Conservation (phyloP, 192 early-diverging fungal species). For the Coemansia sp. region DNA sequence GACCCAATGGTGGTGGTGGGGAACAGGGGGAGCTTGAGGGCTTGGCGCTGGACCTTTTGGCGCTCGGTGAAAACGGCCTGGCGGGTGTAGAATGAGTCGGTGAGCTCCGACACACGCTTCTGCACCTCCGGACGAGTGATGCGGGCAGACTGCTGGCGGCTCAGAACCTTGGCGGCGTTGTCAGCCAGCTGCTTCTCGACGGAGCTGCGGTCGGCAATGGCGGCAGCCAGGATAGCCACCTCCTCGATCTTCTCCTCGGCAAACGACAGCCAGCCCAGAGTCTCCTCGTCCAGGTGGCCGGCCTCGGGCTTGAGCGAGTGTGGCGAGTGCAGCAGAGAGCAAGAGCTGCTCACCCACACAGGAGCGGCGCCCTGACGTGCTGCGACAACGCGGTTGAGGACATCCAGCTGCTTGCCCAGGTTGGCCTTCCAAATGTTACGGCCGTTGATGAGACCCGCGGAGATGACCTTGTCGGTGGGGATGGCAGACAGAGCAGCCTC, state of each 20-base stretch:
- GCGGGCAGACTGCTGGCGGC: slow-evolving; percentile 70
- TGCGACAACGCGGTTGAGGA: slow-evolving; percentile 62
- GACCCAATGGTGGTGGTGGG: slow-evolving; percentile 98
- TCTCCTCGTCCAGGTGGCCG: slow-evolving; percentile 70
- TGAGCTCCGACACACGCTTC: slow-evolving; percentile 62
- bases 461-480: slow-evolving; percentile 65
- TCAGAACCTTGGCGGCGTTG: slow-evolving; percentile 68
- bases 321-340: slow-evolving; percentile 90
- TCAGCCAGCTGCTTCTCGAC: slow-evolving; percentile 66
- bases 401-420: slow-evolving; percentile 64
- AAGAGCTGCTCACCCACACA: slow-evolving; percentile 79
- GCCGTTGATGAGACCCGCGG: slow-evolving; percentile 92
- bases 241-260: slow-evolving; percentile 90
- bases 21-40: slow-evolving; percentile 83
- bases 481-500: slow-evolving; percentile 64
- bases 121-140: slow-evolving; percentile 83
- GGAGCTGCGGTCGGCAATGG: slow-evolving; percentile 41
- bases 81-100: slow-evolving; percentile 70
- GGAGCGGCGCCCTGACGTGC: slow-evolving; percentile 56
- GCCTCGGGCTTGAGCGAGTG: slow-evolving; percentile 77
- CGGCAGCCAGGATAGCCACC: slow-evolving; percentile 65
- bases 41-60: slow-evolving; percentile 64
- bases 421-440: slow-evolving; percentile 98
- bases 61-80: slow-evolving; percentile 70
- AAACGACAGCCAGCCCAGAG: slow-evolving; percentile 92